A percentile compares a stretch with the other conserved stretches of the same genome.
phyloP scores from a whole-genome alignment of 2,329 filamentous ascomycete species.

The Pyrenochaeta sp. region DNA sequence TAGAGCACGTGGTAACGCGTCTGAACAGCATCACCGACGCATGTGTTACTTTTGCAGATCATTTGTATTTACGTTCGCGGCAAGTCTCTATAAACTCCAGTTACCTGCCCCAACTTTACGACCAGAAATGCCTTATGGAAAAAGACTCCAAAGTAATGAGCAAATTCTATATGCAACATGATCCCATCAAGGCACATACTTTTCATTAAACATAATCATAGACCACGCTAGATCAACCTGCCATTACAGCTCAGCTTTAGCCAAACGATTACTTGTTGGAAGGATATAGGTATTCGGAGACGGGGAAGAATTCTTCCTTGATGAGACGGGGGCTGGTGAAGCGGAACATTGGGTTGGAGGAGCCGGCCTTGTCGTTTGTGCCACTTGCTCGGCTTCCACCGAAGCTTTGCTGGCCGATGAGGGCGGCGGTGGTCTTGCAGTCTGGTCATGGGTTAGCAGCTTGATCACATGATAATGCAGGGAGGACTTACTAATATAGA shows the following conservation, averaged over 20 bases:
- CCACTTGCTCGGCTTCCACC: constrained; percentile 62
- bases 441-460: constrained; percentile 22
- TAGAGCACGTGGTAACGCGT: too few species aligned
- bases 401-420: constrained; percentile 58
- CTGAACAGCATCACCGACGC: too few species aligned
- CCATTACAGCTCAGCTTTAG: background rate
- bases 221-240: background rate
- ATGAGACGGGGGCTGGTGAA: constrained; percentile 63
- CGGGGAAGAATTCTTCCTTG: constrained; percentile 62
- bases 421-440: constrained; percentile 44
- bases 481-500: constrained; percentile 70
- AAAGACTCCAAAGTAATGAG: background rate
- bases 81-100: background rate
- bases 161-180: background rate
- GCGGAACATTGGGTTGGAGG: constrained; percentile 58
- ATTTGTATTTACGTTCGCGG: background rate
- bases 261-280: constrained; percentile 50
- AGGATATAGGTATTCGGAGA: constrained; percentile 58
- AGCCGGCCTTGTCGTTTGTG: constrained; percentile 65
- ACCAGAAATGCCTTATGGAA: background rate
- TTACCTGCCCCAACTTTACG: background rate
- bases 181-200: background rate
- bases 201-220: background rate
- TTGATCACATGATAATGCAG: background rate
- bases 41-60: too few species aligned